A percentile compares a stretch with the other conserved stretches of the same genome.
These are phyloP conservation scores for Trichoderma cornu-damae DNA, from an alignment of 2,329 filamentous ascomycete species.

Conservation along the genomic window DNA sequence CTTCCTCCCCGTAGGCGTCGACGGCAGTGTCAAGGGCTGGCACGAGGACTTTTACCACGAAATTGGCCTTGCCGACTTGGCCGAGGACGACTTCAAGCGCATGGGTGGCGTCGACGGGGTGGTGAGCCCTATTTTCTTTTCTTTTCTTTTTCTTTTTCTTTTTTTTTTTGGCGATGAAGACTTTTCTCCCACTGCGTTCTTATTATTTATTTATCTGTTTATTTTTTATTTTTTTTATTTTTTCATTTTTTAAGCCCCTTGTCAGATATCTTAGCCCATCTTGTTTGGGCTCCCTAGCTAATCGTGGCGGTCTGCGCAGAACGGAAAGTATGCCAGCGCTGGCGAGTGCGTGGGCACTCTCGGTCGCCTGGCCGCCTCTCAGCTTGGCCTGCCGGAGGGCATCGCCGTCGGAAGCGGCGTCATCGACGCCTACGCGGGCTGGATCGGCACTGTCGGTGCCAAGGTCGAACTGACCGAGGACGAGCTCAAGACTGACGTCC, in stretches of 20 bases:
- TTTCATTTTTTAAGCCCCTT: too few relatives aligned
- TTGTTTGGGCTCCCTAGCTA: background rate
- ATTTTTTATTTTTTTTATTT: too few relatives aligned
- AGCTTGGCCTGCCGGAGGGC: slow-evolving; percentile 78
- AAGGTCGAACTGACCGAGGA: slow-evolving; percentile 72
- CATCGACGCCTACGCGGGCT: slow-evolving; percentile 96
- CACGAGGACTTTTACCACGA: slow-evolving; percentile 86
- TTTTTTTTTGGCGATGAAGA: too few relatives aligned
- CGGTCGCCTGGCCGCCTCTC: slow-evolving; percentile 73
- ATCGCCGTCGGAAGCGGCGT: slow-evolving; percentile 94
- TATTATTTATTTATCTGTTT: too few relatives aligned
- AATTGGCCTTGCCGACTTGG: slow-evolving; percentile 81
- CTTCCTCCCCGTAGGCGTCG: slow-evolving; percentile 92
- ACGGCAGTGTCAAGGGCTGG: slow-evolving; percentile 97
- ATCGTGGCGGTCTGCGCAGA: slow-evolving; percentile 55
- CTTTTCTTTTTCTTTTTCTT: too few relatives aligned
- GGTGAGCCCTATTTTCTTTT: slow-evolving; percentile 57
- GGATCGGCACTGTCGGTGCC: slow-evolving; percentile 98
- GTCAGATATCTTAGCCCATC: background rate
- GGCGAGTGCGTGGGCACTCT: slow-evolving; percentile 85
- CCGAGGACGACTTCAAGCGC: slow-evolving; percentile 80
- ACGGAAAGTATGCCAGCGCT: slow-evolving; percentile 83
- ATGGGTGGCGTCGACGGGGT: slow-evolving; percentile 93
- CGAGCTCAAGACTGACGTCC: slow-evolving; percentile 59
- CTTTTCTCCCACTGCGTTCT: slow-evolving; percentile 19